Conservation (phyloP, 2,329 filamentous ascomycete species). For the Pseudocercospora cruenta region DNA sequence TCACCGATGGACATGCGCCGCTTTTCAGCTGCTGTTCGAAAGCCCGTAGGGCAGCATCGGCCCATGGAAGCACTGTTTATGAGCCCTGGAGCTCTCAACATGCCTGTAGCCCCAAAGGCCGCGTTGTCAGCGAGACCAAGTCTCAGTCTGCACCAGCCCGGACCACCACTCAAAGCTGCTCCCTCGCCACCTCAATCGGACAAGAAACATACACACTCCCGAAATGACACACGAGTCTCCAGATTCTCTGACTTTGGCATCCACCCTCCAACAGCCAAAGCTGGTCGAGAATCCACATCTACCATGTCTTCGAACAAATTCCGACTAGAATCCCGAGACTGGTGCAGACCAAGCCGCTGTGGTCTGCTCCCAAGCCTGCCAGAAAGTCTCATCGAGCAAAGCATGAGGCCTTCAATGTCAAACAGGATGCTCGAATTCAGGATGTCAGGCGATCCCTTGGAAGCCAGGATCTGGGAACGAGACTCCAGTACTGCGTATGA, state of each 20-base stretch:
- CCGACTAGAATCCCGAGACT: background rate
- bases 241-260: background rate
- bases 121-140: background rate
- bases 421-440: background rate
- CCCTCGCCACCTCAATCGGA: background rate
- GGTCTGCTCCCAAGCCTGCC: constrained; percentile 1
- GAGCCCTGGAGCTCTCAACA: background rate
- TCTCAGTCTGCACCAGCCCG: background rate
- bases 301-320: background rate
- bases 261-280: background rate
- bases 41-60: background rate
- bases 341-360: background rate
- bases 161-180: background rate
- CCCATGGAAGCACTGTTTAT: background rate
- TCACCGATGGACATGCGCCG: background rate
- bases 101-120: background rate
- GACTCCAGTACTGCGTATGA: background rate
- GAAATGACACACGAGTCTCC: constrained; percentile 3
- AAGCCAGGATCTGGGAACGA: background rate
- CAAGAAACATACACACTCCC: background rate
- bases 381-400: background rate
- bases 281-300: background rate
- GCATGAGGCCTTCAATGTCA: background rate
- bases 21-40: background rate
- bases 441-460: background rate